Evolutionary conservation across 1,284 basidiomycete species (phyloP).

Genomic region (Pholiota adiposa): DNA sequence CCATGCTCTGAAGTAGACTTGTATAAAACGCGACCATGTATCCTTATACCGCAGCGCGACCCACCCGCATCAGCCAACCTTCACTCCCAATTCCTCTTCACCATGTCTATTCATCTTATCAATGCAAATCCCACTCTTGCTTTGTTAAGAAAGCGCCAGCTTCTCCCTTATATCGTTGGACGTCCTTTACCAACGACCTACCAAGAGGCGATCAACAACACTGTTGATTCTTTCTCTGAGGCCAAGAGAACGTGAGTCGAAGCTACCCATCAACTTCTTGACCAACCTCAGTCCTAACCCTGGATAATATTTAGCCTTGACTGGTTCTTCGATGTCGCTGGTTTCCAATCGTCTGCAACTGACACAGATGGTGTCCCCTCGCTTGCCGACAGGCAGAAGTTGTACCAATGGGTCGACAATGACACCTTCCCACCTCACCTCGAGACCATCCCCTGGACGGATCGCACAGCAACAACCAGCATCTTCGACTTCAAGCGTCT

Average conservation of each 20-base stretch:
- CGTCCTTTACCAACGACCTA: slow-evolving; percentile 8
- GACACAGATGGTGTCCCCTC: slow-evolving; percentile 3
- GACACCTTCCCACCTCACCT: slow-evolving; percentile 26
- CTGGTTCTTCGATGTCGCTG: slow-evolving; percentile 16
- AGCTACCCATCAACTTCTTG: not conserved
- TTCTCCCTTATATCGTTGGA: slow-evolving; percentile 7
- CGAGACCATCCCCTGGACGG: slow-evolving; percentile 17
- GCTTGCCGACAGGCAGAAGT: slow-evolving; percentile 12
- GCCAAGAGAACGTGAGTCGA: slow-evolving; percentile 10
- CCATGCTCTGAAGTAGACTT: not conserved
- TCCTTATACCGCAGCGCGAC: not conserved
- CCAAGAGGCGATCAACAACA: slow-evolving; percentile 8
- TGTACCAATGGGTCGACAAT: slow-evolving; percentile 20
- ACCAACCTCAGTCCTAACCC: not conserved
- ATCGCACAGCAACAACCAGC: not conserved
- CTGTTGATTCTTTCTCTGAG: slow-evolving; percentile 10
- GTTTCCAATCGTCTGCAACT: slow-evolving; percentile 10
- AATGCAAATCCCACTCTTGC: slow-evolving; percentile 6
- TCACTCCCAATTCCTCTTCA: not conserved
- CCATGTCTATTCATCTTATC: slow-evolving; percentile 11
- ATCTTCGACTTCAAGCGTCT: slow-evolving; percentile 25
- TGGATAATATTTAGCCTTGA: slow-evolving; percentile 4
- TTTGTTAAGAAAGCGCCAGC: slow-evolving; percentile 5
- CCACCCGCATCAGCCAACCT: not conserved
- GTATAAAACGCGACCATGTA: not conserved